These are phyloP conservation scores for Trichophyton rubrum DNA, from an alignment of 2,329 filamentous ascomycete genomes.

Conservation along the genomic window DNA sequence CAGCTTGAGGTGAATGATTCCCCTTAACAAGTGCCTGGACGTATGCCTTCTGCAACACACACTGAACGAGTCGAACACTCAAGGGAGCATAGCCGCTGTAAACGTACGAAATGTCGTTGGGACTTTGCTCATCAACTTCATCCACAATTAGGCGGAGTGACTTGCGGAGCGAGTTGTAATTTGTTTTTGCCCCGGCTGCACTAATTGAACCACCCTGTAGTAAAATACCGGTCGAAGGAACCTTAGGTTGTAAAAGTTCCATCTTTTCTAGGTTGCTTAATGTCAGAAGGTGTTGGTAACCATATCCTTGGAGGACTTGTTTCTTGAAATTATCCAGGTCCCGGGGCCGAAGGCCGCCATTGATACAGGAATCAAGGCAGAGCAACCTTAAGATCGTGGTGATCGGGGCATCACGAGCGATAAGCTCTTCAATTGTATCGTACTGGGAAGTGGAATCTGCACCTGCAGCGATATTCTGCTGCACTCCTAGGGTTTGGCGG, in stretches of 20 bases:
- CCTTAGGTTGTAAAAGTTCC: constrained; percentile 66
- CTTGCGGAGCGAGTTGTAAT: constrained; percentile 80
- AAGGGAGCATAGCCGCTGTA: constrained; percentile 95
- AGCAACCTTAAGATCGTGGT: constrained; percentile 71
- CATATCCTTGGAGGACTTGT: constrained; percentile 81
- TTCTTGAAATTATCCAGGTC: constrained; percentile 85
- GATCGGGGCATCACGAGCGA: constrained; percentile 70
- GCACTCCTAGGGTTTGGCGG: constrained; percentile 75
- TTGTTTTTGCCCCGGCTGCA: constrained; percentile 59
- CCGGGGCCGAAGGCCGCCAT: constrained; percentile 73
- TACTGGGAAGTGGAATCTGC: constrained; percentile 81
- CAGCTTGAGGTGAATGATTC: constrained; percentile 38
- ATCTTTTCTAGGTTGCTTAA: constrained; percentile 80
- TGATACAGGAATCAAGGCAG: constrained; percentile 82
- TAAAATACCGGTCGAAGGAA: constrained; percentile 66
- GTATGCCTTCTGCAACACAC: constrained; percentile 80
- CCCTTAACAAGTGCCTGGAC: constrained; percentile 59
- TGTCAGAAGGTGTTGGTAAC: constrained; percentile 86
- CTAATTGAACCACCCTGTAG: constrained; percentile 52
- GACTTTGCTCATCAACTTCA: constrained; percentile 89
- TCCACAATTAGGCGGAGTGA: constrained; percentile 82
- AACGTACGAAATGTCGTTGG: constrained; percentile 92
- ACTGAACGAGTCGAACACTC: constrained; percentile 81
- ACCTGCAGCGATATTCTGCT: constrained; percentile 87
- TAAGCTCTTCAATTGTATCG: constrained; percentile 86